phyloP scores from a whole-genome alignment of 768 basidiomycete species.

The Hericium erinaceus region DNA sequence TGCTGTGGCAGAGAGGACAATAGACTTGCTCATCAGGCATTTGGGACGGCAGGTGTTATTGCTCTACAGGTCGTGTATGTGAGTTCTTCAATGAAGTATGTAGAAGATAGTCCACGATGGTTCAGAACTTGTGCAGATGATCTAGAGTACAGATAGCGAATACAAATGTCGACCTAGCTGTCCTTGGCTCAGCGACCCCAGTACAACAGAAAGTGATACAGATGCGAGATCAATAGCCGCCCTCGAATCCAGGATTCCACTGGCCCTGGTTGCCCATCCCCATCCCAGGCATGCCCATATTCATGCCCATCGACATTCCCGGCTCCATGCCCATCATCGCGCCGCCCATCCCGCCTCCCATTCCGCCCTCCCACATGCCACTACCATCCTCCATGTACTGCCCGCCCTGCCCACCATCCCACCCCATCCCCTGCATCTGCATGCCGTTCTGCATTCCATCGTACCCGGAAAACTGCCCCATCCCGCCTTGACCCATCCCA shows the following conservation, averaged over 20 bases:
- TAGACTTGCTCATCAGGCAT: too few species aligned
- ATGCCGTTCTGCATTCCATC: neutral
- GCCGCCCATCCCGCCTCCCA: constrained; percentile 30
- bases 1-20: too few species aligned
- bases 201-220: too few species aligned
- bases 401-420: constrained; percentile 23
- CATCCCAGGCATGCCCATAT: constrained; percentile 13
- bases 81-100: too few species aligned
- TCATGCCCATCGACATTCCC: constrained; percentile 22
- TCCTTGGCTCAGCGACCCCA: too few species aligned
- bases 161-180: too few species aligned
- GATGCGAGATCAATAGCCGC: neutral
- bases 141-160: too few species aligned
- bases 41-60: too few species aligned
- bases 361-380: constrained; percentile 15
- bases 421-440: constrained; percentile 12
- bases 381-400: constrained; percentile 18
- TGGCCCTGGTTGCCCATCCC: constrained; percentile 14
- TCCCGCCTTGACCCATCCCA: too few species aligned
- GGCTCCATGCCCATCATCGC: constrained; percentile 34
- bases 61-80: too few species aligned
- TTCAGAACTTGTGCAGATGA: too few species aligned
- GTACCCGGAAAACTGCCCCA: constrained; percentile 5
- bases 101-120: too few species aligned
- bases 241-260: constrained; percentile 11